Evolutionary conservation across 768 basidiomycete genomes (phyloP).

Genomic region (Rubroboletus pulcherrimus): DNA sequence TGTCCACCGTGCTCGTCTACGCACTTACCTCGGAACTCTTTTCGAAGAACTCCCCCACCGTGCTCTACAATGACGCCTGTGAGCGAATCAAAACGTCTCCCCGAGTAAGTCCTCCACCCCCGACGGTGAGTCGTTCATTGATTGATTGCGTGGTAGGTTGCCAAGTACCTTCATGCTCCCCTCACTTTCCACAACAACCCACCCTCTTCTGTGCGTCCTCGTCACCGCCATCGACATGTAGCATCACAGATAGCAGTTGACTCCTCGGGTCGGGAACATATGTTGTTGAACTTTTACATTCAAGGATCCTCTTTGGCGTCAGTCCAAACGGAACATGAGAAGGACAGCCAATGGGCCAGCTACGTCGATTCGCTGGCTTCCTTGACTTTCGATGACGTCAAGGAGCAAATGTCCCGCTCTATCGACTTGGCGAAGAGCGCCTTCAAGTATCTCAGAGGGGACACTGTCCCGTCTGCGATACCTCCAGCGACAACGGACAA

Average conservation of each 20-base stretch:
- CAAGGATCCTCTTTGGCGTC: constrained; percentile 46
- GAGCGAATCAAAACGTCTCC: constrained; percentile 46
- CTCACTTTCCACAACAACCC: constrained; percentile 80
- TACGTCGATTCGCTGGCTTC: constrained; percentile 49
- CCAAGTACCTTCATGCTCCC: constrained; percentile 63
- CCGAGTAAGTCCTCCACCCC: constrained; percentile 32
- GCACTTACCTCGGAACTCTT: constrained; percentile 81
- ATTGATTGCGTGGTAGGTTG: constrained; percentile 43
- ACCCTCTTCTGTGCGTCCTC: constrained; percentile 68
- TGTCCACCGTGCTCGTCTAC: constrained; percentile 70
- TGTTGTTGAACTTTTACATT: constrained; percentile 81
- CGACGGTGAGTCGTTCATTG: neutral
- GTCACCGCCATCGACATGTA: constrained; percentile 80
- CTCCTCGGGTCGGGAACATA: constrained; percentile 70
- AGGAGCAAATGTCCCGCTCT: constrained; percentile 37
- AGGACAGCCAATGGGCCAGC: constrained; percentile 16
- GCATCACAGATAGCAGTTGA: constrained; percentile 75
- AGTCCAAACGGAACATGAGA: constrained; percentile 27
- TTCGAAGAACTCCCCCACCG: constrained; percentile 85
- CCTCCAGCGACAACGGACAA: constrained; percentile 27
- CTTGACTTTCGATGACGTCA: constrained; percentile 54
- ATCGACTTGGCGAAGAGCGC: constrained; percentile 52
- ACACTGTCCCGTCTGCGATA: constrained; percentile 40
- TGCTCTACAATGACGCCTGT: constrained; percentile 64
- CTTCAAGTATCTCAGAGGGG: constrained; percentile 74